These are phyloP conservation scores for Parmelia sp. DNA, from an alignment of 495 filamentous ascomycete genomes.

Conservation along the genomic window DNA sequence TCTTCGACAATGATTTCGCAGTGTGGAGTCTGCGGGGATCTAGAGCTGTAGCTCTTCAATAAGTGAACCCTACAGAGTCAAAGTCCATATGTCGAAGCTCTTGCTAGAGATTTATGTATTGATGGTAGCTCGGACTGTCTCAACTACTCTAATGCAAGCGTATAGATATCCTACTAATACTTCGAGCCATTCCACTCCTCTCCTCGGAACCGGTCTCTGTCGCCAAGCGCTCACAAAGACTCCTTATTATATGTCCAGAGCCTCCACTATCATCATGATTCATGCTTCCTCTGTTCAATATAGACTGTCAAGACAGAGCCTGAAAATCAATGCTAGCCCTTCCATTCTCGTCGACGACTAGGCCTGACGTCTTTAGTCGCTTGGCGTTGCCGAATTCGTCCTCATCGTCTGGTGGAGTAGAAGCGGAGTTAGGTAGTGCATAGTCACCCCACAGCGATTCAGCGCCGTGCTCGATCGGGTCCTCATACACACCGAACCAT, in stretches of 20 bases:
- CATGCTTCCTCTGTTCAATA: neutral
- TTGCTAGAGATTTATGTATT: neutral
- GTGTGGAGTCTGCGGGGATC: neutral
- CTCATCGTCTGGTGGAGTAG: constrained; percentile 15
- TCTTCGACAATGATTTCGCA: neutral
- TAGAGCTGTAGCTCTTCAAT: neutral
- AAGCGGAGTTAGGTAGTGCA: constrained; percentile 13
- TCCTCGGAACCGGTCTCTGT: neutral
- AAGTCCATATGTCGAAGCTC: neutral
- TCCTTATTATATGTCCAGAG: constrained; percentile 9
- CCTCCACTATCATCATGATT: neutral
- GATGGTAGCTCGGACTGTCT: neutral
- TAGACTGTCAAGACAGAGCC: neutral
- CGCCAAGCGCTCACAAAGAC: neutral
- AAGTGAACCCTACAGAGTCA: neutral
- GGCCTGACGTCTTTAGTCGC: constrained; percentile 3
- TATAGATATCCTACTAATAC: neutral
- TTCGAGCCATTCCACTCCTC: neutral
- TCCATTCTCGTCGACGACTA: constrained; percentile 8
- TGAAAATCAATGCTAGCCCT: constrained; percentile 12
- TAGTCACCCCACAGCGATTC: constrained; percentile 22
- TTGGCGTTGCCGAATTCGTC: neutral
- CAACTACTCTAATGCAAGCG: neutral
- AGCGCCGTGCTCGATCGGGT: constrained; percentile 23
- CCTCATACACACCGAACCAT: constrained; percentile 35